Conservation (phyloP, 2,329 filamentous ascomycete genomes). For the Paraphoma chrysanthemicola region DNA sequence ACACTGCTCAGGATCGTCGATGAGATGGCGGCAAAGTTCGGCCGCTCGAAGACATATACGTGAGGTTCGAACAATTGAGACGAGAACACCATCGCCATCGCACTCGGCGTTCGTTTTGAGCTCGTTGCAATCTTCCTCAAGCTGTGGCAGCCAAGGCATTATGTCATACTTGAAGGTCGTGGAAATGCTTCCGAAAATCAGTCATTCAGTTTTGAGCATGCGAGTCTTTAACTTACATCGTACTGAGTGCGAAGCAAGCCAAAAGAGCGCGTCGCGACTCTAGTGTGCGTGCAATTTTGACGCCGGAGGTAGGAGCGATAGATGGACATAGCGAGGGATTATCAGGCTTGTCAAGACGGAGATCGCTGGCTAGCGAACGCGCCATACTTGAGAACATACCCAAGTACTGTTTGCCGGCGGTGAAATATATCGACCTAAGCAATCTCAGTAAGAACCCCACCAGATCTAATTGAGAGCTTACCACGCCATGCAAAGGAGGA, state of each 20-base stretch:
- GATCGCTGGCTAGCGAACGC: slow-evolving; percentile 23
- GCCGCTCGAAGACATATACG: slow-evolving; percentile 27
- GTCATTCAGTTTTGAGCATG: slow-evolving; percentile 2
- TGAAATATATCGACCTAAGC: slow-evolving; percentile 23
- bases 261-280: slow-evolving; percentile 61
- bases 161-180: slow-evolving; percentile 48
- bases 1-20: slow-evolving; percentile 10
- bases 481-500: slow-evolving; percentile 31
- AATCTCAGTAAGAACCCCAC: not conserved
- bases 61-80: slow-evolving; percentile 48
- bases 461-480: not conserved
- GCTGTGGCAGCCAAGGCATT: slow-evolving; percentile 64
- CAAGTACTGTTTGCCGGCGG: slow-evolving; percentile 22
- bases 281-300: slow-evolving; percentile 42
- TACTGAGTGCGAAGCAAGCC: slow-evolving; percentile 56
- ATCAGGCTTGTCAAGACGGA: slow-evolving; percentile 25
- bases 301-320: slow-evolving; percentile 5
- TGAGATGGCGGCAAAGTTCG: slow-evolving; percentile 23
- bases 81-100: slow-evolving; percentile 59
- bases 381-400: slow-evolving; percentile 21
- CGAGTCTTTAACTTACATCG: slow-evolving; percentile 43
- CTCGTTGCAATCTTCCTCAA: slow-evolving; percentile 63
- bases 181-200: slow-evolving; percentile 23
- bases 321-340: slow-evolving; percentile 12
- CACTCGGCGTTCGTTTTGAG: slow-evolving; percentile 57